Base-by-base conservation (phyloP, 2,329 filamentous ascomycete species). In the Neoscytalidium dimidiatum region DNA sequence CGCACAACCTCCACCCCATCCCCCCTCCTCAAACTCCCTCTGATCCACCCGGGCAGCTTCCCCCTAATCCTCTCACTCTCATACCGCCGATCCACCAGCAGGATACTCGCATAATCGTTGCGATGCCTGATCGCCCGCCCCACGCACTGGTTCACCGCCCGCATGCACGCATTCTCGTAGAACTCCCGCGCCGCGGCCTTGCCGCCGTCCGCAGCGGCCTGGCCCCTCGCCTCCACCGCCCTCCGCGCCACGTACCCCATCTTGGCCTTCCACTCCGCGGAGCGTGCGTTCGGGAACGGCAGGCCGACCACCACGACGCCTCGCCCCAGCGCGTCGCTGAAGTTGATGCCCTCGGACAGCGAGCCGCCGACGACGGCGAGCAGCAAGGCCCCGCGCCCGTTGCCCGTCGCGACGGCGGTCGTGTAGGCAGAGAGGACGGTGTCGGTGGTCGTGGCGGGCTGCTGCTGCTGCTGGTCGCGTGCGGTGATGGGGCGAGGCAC, bases 311-410 rank as follows among this genome's bases (percentile, higher is more conserved):
- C 90, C 14, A 96, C 82, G 8, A 99, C 93, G 62, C 92, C 94
- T 28, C 95, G 89, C 1, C 95, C 95, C 0, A 99, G 87, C 3
- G 85, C 84, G 78, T 99, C 94, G 0, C 92, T 94, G 80, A 99
- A 99, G 79, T 99, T 99, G 80, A 99, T 99, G 69, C 95, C 95
- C 79, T 99, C 95, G 65, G 92, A 96, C 80, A 99, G 90, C 70
- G 94, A 96, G 14, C 95, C 95, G 63, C 94, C 94, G 2, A 99
- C 90, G 3, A 99, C 94, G 62, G 92, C 94, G 28, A 99, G 85
- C 0, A 99, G 85, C 0, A 98, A 80, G 0, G 91, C 94, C 0
- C 94, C 94, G 53, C 85, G 83, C 1, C 77, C 83, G 44, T 74
- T 79, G 70, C 71, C 68, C 31, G 71, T 68, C 17, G 56, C 82